These are phyloP conservation scores for Suillus plorans DNA, from an alignment of 768 basidiomycete genomes.

Conservation along the genomic window DNA sequence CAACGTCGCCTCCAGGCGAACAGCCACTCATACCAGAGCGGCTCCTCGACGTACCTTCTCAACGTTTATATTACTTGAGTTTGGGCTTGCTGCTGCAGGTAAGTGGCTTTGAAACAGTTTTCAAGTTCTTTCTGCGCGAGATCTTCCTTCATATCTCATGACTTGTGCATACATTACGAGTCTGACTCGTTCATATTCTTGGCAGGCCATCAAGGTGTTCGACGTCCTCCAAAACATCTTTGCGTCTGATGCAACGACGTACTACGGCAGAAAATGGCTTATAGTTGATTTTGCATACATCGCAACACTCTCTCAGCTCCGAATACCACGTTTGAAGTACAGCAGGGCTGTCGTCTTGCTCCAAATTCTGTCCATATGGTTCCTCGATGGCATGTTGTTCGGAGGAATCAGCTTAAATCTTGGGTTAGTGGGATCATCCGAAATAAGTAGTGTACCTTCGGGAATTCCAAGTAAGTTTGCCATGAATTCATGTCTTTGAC, in stretches of 20 bases:
- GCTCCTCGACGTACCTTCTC: conserved; percentile 73
- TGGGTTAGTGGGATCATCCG: conserved; percentile 24
- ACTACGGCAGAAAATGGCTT: conserved; percentile 68
- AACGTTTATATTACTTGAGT: conserved; percentile 76
- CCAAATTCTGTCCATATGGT: conserved; percentile 59
- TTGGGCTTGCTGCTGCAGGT: conserved; percentile 79
- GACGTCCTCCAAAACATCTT: conserved; percentile 63
- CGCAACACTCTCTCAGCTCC: conserved; percentile 54
- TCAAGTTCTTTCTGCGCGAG: background rate
- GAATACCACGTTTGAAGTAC: conserved; percentile 75
- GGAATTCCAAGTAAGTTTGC: conserved; percentile 31
- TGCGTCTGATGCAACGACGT: conserved; percentile 40
- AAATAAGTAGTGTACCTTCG: conserved; percentile 11
- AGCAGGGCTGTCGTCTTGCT: conserved; percentile 60
- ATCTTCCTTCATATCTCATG: background rate
- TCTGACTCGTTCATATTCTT: background rate
- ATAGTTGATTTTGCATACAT: conserved; percentile 65
- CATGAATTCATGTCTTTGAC: background rate
- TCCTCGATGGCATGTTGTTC: conserved; percentile 69
- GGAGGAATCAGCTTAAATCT: conserved; percentile 66
- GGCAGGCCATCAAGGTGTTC: conserved; percentile 71
- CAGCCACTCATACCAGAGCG: conserved; percentile 69
- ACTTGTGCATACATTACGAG: background rate
- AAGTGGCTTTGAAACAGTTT: conserved; percentile 15
- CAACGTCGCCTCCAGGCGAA: conserved; percentile 14